Conservation (phyloP, 768 basidiomycete genomes). For the Mrakia frigida region DNA sequence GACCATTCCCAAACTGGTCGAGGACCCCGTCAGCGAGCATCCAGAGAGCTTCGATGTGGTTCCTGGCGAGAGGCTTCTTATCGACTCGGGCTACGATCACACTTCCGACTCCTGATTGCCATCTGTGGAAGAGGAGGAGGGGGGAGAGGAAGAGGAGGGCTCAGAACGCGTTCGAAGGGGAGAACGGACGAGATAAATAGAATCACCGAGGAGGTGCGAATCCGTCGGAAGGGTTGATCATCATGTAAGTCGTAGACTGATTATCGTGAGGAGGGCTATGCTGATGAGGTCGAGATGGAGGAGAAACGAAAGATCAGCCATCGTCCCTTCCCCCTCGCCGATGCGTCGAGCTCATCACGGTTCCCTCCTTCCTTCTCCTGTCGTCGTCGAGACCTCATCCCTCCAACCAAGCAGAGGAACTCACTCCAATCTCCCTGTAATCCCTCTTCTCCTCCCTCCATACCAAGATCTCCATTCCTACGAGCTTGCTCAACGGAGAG, state of each 20-base stretch:
- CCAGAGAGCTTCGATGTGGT: background rate
- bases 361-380: background rate
- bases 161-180: background rate
- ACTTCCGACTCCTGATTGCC: background rate
- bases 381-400: too few relatives aligned
- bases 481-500: background rate
- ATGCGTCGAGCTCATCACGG: background rate
- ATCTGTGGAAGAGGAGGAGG: background rate
- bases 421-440: constrained; percentile 1
- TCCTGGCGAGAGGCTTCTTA: background rate
- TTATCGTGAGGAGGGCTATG: background rate
- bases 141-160: background rate
- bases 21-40: background rate
- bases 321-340: too few relatives aligned
- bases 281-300: background rate
- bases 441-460: constrained; percentile 7
- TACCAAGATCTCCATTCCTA: background rate
- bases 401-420: background rate
- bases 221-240: background rate
- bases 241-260: constrained; percentile 3
- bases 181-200: too few relatives aligned
- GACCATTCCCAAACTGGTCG: background rate
- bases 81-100: background rate
- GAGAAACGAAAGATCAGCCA: background rate
- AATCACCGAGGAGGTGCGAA: background rate